Conservation (phyloP, 2,329 filamentous ascomycete genomes). For the Colletotrichum aenigma region DNA sequence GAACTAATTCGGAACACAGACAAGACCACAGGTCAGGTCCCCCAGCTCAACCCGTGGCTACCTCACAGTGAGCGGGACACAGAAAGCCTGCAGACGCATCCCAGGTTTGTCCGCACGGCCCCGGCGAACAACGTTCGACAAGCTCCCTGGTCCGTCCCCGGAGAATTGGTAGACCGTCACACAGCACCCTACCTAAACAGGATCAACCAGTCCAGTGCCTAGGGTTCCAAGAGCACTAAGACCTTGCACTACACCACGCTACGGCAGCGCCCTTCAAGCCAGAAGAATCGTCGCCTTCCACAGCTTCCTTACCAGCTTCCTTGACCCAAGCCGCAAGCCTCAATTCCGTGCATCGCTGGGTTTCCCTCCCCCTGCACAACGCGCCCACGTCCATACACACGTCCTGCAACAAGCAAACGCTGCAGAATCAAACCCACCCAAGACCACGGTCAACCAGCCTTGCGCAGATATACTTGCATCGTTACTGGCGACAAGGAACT, state of each 20-base stretch:
- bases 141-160: slow-evolving; percentile 19
- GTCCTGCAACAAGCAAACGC: background rate
- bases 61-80: background rate
- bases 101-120: slow-evolving; percentile 17
- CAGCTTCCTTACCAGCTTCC: background rate
- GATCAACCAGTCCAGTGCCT: background rate
- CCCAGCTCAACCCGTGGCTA: background rate
- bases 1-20: slow-evolving; percentile 20
- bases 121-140: slow-evolving; percentile 15
- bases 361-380: slow-evolving; percentile 9
- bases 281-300: slow-evolving; percentile 3
- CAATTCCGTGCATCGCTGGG: slow-evolving; percentile 5
- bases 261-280: background rate
- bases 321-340: slow-evolving; percentile 7
- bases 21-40: slow-evolving; percentile 6
- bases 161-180: slow-evolving; percentile 15
- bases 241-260: background rate
- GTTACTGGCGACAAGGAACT: background rate
- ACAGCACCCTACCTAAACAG: slow-evolving; percentile 7
- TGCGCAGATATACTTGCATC: background rate
- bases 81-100: slow-evolving; percentile 15
- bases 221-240: background rate
- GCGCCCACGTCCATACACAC: background rate
- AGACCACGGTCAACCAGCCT: background rate
- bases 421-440: slow-evolving; percentile 9